Evolutionary conservation across 192 early-diverging fungal species (phyloP), one percentile per base, ranked within the genome.

Genomic region (Diversispora eburnea): DNA sequence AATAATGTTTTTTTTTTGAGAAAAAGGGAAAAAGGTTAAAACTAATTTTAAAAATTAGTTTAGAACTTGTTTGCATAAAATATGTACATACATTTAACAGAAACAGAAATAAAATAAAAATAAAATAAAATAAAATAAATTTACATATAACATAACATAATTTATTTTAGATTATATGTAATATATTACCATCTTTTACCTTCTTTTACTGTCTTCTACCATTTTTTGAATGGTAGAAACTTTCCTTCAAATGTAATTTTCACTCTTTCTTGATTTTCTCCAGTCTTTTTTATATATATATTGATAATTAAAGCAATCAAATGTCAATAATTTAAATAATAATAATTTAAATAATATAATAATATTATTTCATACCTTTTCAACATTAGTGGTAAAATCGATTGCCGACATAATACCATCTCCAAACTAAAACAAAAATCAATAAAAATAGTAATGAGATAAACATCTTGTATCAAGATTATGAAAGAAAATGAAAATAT

Each of bases 321-420:
- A 10, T 56, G 15, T 56, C 55, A 19, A 56, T 19, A 20, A 8
- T 8, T 20, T 56, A 56, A 56, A n/a, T 56, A 7, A 41, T 41
- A 62, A 10, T 43, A 62, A 62, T 15, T 8, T 10, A 9, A 10
- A n/a, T n/a, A n/a, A n/a, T n/a, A n/a, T 5, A 59, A 59, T 10
- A 39, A 7, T 2, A 17, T 39, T 20, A 19, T 20, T 74, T 42
- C 8, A 58, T 78, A 83, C 79, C 75, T 80, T 80, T 12, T 78
- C 79, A 58, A 80, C 75, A 41, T 78, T 70, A 10, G 73, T 75
- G 15, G 72, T 82, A 39, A 80, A 81, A 67, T 84, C 82, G 57
- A 84, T 78, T 45, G 82, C 82, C 15, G 78, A 80, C 82, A 84
- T 84, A 25, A 82, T 82, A 6, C 82, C 82, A 71, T 84, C 82